Evolutionary conservation across 1,284 basidiomycete genomes (phyloP).

Genomic region (Ceratobasidium sp.): DNA sequence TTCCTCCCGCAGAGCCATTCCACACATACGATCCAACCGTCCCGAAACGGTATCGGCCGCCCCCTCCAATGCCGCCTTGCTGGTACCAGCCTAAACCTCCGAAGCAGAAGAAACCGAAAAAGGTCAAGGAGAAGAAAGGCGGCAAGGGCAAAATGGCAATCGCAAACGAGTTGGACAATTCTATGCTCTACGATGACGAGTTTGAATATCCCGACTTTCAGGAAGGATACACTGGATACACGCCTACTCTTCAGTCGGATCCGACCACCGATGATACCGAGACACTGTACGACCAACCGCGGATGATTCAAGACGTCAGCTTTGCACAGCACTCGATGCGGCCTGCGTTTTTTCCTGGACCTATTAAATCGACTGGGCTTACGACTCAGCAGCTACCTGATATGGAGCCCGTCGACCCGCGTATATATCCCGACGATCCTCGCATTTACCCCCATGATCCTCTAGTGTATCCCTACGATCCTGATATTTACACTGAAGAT

Average conservation of each 20-base stretch:
- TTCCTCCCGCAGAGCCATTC: conserved; percentile 5
- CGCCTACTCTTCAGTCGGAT: conserved; percentile 26
- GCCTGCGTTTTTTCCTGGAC: conserved; percentile 34
- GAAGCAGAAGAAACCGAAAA: conserved; percentile 17
- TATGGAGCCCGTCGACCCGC: no score
- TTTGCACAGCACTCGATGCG: not conserved
- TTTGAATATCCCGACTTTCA: conserved; percentile 25
- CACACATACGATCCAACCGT: conserved; percentile 10
- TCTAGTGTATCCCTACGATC: no score
- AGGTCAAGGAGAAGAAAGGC: not conserved
- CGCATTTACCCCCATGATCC: no score
- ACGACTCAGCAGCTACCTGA: no score
- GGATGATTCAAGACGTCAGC: not conserved
- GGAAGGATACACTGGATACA: not conserved
- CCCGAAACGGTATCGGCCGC: conserved; percentile 21
- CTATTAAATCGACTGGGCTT: conserved; percentile 33
- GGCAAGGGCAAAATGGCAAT: not conserved
- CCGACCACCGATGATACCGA: conserved; percentile 6
- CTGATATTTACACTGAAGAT: no score
- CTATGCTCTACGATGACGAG: not conserved
- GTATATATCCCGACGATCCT: no score
- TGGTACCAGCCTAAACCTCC: conserved; percentile 32
- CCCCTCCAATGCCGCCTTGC: not conserved
- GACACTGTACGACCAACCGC: conserved; percentile 10
- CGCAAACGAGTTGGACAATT: not conserved